phyloP scores from a whole-genome alignment of 495 filamentous ascomycete species.

The Penicillium coffeae region DNA sequence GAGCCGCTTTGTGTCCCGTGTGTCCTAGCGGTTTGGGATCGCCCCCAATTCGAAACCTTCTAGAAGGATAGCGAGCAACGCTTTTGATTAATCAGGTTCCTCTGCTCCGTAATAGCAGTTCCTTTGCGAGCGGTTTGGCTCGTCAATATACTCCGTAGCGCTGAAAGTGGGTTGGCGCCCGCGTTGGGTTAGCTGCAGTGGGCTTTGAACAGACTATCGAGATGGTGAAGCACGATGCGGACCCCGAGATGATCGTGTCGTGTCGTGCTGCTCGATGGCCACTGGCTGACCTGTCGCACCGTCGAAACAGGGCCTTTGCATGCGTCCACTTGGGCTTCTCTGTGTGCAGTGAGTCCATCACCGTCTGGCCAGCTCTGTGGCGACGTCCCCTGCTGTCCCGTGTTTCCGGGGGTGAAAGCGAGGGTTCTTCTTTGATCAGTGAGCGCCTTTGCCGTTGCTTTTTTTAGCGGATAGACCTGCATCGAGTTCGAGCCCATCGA shows the following conservation, averaged over 20 bases:
- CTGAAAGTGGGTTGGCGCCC: too few species aligned
- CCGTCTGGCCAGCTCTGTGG: too few species aligned
- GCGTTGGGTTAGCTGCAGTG: constrained; percentile 18
- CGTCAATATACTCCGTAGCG: too few species aligned
- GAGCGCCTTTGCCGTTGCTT: neutral
- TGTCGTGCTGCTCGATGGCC: neutral
- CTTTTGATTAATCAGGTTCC: neutral
- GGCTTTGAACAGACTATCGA: constrained; percentile 19
- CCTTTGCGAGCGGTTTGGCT: too few species aligned
- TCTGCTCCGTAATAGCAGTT: neutral
- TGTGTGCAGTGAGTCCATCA: too few species aligned
- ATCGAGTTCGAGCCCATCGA: neutral
- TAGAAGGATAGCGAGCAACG: constrained; percentile 16
- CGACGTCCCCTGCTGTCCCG: too few species aligned
- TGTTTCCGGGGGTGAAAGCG: neutral
- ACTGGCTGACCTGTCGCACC: constrained; percentile 18
- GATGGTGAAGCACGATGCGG: constrained; percentile 15
- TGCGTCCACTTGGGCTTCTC: too few species aligned
- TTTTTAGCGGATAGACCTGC: too few species aligned
- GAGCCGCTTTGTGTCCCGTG: constrained; percentile 7
- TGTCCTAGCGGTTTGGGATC: neutral
- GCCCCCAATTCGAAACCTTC: constrained; percentile 17
- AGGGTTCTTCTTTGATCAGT: neutral
- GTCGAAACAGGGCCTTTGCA: too few species aligned
- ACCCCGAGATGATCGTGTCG: neutral